Percentiles rank a stretch among this genome's conserved stretches.
These are phyloP conservation scores for Pharus latifolius DNA, from an alignment of 176 grass and related monocot genomes.

Conservation along the genomic window DNA sequence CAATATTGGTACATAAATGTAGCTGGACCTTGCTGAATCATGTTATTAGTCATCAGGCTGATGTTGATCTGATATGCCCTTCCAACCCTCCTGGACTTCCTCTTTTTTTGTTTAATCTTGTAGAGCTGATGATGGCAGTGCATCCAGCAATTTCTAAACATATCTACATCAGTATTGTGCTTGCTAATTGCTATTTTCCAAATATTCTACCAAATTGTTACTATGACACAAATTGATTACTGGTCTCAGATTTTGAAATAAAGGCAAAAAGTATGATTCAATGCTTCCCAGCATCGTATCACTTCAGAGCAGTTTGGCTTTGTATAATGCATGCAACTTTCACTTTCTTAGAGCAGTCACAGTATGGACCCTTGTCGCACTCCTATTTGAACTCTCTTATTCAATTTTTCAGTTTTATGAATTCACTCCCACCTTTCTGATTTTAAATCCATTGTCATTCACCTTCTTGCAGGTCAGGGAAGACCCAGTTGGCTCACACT, in stretches of 20 bases:
- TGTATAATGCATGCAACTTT: neutral
- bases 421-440: neutral
- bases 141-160: neutral
- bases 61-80: no score
- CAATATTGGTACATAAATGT: no score
- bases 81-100: no score
- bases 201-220: neutral
- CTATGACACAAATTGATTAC: neutral
- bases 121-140: no score
- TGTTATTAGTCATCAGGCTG: no score
- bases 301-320: neutral
- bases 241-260: neutral
- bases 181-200: neutral
- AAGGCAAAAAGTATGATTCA: neutral
- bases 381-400: no score
- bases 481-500: slow-evolving; percentile 89
- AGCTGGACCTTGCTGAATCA: no score
- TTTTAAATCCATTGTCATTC: neutral
- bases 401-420: neutral
- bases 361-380: neutral
- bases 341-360: neutral
- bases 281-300: neutral
- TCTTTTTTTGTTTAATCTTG: no score
- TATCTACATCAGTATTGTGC: neutral
- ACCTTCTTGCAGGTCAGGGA: slow-evolving; percentile 52